Base-by-base conservation (phyloP, 495 filamentous ascomycete genomes). In the Bacidia rubella region DNA sequence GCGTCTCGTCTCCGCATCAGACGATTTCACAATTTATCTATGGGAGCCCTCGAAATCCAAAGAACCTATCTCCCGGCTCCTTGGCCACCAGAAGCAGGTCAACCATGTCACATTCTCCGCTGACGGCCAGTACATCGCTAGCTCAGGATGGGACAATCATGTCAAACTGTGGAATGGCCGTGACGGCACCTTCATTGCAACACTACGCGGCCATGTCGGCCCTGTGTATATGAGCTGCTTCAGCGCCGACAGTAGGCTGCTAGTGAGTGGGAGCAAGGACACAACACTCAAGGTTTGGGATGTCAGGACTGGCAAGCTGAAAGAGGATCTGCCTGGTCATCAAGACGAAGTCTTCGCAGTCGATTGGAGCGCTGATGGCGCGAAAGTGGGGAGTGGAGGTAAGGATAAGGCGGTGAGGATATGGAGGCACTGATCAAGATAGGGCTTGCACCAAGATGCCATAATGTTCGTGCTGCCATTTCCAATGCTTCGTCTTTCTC, bases 241-340 rank as follows among this genome's bases (percentile, higher is more conserved):
- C 68, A 88, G 84, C 9, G 82, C 93, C 12, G 93, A 99, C 64
- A 89, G 84, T 19, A 72, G 88, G 12, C 69, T 95, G 22, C 69
- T 96, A 9, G 88, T 93, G 1, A 94, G 85, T 24, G 81, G 75
- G 2, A 86, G 80, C 59, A 95, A 93, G 67, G 93, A 99, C 61
- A 93, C 86, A 5, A 99, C 93, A 1, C 66, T 97, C 26, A 98
- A 98, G 65, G 82, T 90, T 3, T 96, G 90, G 88, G 86, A 93
- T 63, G 81, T 92, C 47, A 74, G 82, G 44, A 89, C 79, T 0
- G 86, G 85, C 11, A 95, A 90, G 62, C 66, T 97, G 51, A 75
- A 78, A 54, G 82, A 76, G 60, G 89, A 99, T 74, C 74, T 99
- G 23, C 89, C 90, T 0, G 93, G 92, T 3, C 93, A 99, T 67